Percentiles rank a stretch among this genome's conserved stretches.
Conservation (phyloP, 164 flowering plant species). For the Tetracentron sinense region DNA sequence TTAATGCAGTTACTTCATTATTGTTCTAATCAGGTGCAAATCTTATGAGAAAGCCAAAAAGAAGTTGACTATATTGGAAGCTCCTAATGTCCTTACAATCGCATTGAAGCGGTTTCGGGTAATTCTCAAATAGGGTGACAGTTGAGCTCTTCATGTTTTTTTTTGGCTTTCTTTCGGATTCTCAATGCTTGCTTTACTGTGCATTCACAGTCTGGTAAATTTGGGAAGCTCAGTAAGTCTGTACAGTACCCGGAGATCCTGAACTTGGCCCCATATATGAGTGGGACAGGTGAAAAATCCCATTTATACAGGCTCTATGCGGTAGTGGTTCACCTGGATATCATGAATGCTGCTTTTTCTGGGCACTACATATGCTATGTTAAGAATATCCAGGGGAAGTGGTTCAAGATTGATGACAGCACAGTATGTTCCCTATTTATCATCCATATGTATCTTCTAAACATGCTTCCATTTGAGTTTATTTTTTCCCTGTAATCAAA, state of each 20-base stretch:
- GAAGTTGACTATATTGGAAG: conserved; percentile 76
- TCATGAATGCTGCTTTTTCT: conserved; percentile 89
- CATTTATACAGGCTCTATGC: conserved; percentile 81
- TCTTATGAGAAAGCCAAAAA: conserved; percentile 92
- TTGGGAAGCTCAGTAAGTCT: conserved; percentile 84
- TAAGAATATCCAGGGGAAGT: conserved; percentile 60
- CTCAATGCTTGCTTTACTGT: conserved; percentile 1
- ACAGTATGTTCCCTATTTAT: conserved; percentile 48
- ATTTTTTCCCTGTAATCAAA: too few species aligned
- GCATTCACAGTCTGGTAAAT: conserved; percentile 73
- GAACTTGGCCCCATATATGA: conserved; percentile 75
- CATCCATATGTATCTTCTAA: too few species aligned
- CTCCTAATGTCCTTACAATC: conserved; percentile 92
- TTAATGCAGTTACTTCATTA: too few species aligned
- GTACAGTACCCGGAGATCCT: conserved; percentile 74
- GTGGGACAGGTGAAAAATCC: conserved; percentile 63
- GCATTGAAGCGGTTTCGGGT: conserved; percentile 95
- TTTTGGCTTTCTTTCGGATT: too few species aligned
- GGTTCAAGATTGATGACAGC: conserved; percentile 92
- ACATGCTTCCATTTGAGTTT: too few species aligned
- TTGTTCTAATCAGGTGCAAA: conserved; percentile 88
- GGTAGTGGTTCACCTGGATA: conserved; percentile 89
- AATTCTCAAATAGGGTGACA: neutral
- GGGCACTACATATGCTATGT: conserved; percentile 95
- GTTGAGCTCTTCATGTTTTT: neutral